These are phyloP conservation scores for Danielia reshetovae DNA, from an alignment of 805 yeast genomes.

Conservation along the genomic window DNA sequence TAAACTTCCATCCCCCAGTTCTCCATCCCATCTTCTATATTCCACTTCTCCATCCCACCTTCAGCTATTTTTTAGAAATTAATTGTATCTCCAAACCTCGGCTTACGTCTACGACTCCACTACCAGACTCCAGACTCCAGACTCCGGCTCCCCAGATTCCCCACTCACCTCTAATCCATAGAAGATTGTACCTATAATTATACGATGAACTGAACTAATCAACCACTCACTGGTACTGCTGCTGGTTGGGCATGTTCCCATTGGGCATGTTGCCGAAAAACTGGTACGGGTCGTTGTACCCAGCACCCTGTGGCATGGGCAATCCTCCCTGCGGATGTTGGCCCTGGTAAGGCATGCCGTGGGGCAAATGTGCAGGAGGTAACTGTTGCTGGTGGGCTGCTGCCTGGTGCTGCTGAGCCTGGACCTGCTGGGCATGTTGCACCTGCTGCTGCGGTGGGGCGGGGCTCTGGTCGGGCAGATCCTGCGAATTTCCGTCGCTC, in stretches of 20 bases:
- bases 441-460: slow-evolving; percentile 25
- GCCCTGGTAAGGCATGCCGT: slow-evolving; percentile 43
- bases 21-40: too few relatives aligned
- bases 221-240: slow-evolving; percentile 54
- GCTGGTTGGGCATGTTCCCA: slow-evolving; percentile 45
- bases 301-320: slow-evolving; percentile 47
- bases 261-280: slow-evolving; percentile 56
- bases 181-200: too few relatives aligned
- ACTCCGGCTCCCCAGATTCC: too few relatives aligned
- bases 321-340: slow-evolving; percentile 38
- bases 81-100: too few relatives aligned
- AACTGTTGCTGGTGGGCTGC: slow-evolving; percentile 29
- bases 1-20: too few relatives aligned
- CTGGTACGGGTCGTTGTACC: slow-evolving; percentile 56
- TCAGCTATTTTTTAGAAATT: too few relatives aligned
- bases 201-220: too few relatives aligned
- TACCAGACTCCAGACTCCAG: too few relatives aligned
- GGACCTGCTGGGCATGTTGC: slow-evolving; percentile 19
- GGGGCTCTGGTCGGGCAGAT: slow-evolving; percentile 39
- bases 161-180: too few relatives aligned
- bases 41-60: too few relatives aligned
- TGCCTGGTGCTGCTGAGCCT: slow-evolving; percentile 22
- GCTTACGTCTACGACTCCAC: too few relatives aligned
- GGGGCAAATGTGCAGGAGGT: slow-evolving; percentile 40
- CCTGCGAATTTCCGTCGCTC: slow-evolving; percentile 46